Evolutionary conservation across 1,139 yeast genomes (phyloP), one percentile per base, ranked within the genome.

Genomic region (Yamadazyma friedrichii): DNA sequence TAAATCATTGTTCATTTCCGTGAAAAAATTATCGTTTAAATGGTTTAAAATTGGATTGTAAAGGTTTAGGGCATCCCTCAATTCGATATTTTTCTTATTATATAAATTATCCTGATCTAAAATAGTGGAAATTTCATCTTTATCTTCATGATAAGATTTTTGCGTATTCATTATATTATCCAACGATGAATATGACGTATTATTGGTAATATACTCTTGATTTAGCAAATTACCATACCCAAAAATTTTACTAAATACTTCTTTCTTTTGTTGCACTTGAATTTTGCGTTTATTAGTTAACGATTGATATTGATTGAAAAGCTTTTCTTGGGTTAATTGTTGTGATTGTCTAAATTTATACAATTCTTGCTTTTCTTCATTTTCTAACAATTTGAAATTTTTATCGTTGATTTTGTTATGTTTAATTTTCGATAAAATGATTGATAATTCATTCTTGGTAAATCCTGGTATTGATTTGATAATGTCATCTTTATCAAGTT

Each of bases 221-320:
- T 71, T 72, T 36, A 71, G 50, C 31, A 58, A 62, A 47, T 71
- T 72, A 42, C 55, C 51, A 44, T 64, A 60, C 16, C 77, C 77
- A 52, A 72, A 72, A 15, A 72, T 53, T 43, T 67, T 60, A 42
- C 56, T 55, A 10, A 70, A 55, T 3, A 71, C 49, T 43, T 70
- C 76, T 42, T 65, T 67, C 56, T 72, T 72, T 48, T 70, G 76
- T 27, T 56, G 48, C 2, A 71, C 55, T 51, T 72, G 78, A n/a
- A 68, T 53, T 48, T 70, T 70, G 17, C 77, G 48, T 51, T 69
- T 62, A 27, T 64, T 61, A 5, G 62, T 51, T n/a, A 69, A 48
- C 10, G 74, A 59, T 44, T 57, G 66, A 32, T 64, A 57, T 41
- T 67, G 67, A 33, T 59, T 58, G 44, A 63, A 66, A 9, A 62